These are phyloP conservation scores for Stereocaulon alpinum DNA, from an alignment of 495 filamentous ascomycete genomes.

Conservation along the genomic window DNA sequence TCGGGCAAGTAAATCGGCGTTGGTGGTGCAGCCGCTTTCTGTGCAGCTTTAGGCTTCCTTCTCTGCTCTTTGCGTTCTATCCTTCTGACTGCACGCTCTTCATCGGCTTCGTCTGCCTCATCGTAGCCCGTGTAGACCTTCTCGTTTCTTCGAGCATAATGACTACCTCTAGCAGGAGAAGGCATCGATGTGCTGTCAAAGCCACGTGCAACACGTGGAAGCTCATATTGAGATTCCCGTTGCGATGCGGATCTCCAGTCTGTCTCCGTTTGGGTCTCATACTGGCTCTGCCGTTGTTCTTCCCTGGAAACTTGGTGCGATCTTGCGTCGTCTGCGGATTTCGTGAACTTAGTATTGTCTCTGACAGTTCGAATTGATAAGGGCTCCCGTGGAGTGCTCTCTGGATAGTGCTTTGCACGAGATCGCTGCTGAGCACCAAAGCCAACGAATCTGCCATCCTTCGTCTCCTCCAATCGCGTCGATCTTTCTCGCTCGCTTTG, in stretches of 20 bases:
- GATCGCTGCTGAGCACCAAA: background rate
- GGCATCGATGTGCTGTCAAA: background rate
- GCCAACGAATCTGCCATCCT: conserved; percentile 13
- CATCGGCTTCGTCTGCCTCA: conserved; percentile 16
- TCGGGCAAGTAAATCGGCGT: conserved; percentile 74
- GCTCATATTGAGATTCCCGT: background rate
- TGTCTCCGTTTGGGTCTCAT: background rate
- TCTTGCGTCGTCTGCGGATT: background rate
- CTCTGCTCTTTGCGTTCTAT: conserved; percentile 34
- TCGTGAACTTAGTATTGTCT: background rate
- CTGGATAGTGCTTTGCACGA: background rate
- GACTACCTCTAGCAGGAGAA: background rate
- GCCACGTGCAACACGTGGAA: background rate
- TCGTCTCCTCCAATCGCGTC: conserved; percentile 9
- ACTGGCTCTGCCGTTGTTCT: background rate
- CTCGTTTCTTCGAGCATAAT: background rate
- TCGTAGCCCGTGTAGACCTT: background rate
- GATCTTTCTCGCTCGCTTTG: conserved; percentile 12
- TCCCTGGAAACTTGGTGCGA: background rate
- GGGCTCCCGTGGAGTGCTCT: background rate
- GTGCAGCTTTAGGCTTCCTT: conserved; percentile 37
- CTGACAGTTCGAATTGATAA: background rate
- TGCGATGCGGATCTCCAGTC: too few relatives aligned
- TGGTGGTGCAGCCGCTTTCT: conserved; percentile 32
- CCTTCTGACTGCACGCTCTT: conserved; percentile 27